Evolutionary conservation across 768 basidiomycete species (phyloP).

Genomic region (Strobilomyces echinocephalus): DNA sequence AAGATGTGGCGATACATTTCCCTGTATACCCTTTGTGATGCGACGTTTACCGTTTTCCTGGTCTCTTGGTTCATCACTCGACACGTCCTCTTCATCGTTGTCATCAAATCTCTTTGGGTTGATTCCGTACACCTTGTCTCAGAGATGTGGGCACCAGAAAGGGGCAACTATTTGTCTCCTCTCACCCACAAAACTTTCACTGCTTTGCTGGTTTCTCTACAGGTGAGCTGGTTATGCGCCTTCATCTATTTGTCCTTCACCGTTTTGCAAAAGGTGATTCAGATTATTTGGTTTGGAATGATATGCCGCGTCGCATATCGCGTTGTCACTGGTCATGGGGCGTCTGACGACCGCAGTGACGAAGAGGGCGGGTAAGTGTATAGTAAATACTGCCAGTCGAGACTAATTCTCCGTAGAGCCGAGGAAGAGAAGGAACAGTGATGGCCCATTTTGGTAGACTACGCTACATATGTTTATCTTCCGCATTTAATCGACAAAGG

Average conservation of each 20-base stretch:
- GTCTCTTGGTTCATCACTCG: conserved; percentile 89
- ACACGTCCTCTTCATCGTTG: conserved; percentile 72
- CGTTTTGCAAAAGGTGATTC: conserved; percentile 48
- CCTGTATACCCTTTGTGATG: conserved; percentile 61
- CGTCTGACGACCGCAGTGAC: conserved; percentile 83
- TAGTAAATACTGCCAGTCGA: background rate
- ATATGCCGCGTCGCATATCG: conserved; percentile 80
- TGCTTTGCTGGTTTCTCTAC: conserved; percentile 50
- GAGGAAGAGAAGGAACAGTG: conserved; percentile 25
- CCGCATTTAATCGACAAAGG: conserved; percentile 22
- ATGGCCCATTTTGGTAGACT: conserved; percentile 22
- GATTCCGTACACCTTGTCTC: conserved; percentile 46
- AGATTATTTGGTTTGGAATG: conserved; percentile 82
- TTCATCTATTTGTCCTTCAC: conserved; percentile 2
- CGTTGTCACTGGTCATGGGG: conserved; percentile 69
- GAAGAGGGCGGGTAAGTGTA: conserved; percentile 56
- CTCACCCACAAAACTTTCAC: conserved; percentile 46
- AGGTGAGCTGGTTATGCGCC: conserved; percentile 39
- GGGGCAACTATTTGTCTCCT: conserved; percentile 53
- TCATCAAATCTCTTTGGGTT: conserved; percentile 57
- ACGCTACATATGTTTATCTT: conserved; percentile 13
- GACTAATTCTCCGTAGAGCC: conserved; percentile 13
- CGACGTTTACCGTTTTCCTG: conserved; percentile 76
- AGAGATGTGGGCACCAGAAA: conserved; percentile 55
- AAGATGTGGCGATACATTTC: conserved; percentile 92